These are phyloP conservation scores for Ilyonectria mors-panacis DNA, from an alignment of 2,329 filamentous ascomycete genomes.

Conservation along the genomic window DNA sequence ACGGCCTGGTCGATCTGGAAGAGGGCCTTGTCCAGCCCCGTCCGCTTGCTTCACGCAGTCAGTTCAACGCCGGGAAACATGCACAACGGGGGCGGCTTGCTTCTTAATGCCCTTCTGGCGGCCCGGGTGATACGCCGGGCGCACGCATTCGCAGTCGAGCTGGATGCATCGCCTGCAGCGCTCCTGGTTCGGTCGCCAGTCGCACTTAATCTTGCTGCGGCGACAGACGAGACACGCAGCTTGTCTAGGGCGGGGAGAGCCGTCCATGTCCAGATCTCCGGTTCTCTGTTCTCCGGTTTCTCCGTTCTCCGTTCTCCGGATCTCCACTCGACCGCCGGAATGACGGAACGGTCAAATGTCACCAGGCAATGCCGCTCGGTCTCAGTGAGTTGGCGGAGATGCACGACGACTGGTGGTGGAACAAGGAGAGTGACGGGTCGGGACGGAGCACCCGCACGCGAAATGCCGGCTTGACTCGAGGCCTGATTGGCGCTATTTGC, in stretches of 20 bases:
- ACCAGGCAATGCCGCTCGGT: not conserved
- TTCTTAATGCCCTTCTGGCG: conserved; percentile 85
- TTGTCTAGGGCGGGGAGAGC: conserved; percentile 51
- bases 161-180: conserved; percentile 75
- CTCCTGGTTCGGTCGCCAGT: conserved; percentile 65
- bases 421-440: not conserved
- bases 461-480: conserved; percentile 19
- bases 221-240: conserved; percentile 76
- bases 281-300: too few relatives aligned
- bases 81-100: conserved; percentile 57
- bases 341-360: too few relatives aligned
- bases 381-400: not conserved
- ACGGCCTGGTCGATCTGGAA: conserved; percentile 81
- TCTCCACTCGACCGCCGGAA: too few relatives aligned
- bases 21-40: conserved; percentile 81
- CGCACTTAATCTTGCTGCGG: conserved; percentile 78
- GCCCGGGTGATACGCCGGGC: conserved; percentile 81
- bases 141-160: conserved; percentile 72
- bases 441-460: conserved; percentile 2
- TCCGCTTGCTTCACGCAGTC: conserved; percentile 72
- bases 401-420: not conserved
- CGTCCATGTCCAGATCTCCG: conserved; percentile 31
- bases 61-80: not conserved
- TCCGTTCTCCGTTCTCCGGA: too few relatives aligned
- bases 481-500: conserved; percentile 14